These are phyloP conservation scores for Zoysia japonica DNA, from an alignment of 176 grass and related monocot species.

Conservation along the genomic window DNA sequence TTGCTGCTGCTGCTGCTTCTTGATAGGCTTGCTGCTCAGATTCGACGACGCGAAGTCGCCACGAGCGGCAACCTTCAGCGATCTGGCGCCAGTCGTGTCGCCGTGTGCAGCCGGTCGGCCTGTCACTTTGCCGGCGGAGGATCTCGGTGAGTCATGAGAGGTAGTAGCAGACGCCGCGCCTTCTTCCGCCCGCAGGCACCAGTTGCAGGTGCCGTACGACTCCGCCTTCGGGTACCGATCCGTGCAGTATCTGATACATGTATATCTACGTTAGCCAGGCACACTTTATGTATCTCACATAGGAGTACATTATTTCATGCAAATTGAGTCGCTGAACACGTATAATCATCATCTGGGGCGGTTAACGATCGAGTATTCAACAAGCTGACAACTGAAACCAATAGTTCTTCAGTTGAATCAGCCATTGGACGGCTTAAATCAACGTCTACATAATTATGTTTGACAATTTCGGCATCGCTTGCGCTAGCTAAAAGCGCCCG, in stretches of 20 bases:
- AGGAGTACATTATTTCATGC: slow-evolving; percentile 47
- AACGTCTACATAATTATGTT: slow-evolving; percentile 26
- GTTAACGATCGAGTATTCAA: background rate
- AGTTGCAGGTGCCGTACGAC: slow-evolving; percentile 80
- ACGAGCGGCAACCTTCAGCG: too few relatives aligned
- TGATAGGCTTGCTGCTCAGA: slow-evolving; percentile 74
- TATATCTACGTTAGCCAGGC: background rate
- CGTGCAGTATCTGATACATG: slow-evolving; percentile 71
- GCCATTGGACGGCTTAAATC: slow-evolving; percentile 7
- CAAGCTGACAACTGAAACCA: background rate
- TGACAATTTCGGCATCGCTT: slow-evolving; percentile 31
- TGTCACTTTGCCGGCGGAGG: slow-evolving; percentile 26
- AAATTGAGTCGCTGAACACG: slow-evolving; percentile 1
- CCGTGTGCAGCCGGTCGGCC: slow-evolving; percentile 22
- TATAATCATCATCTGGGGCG: background rate
- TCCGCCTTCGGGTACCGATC: slow-evolving; percentile 83
- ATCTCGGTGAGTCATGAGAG: slow-evolving; percentile 36
- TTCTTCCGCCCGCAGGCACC: slow-evolving; percentile 64
- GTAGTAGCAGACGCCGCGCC: background rate
- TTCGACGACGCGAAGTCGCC: too few relatives aligned
- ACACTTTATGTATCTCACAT: background rate
- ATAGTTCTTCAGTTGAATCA: slow-evolving; percentile 2
- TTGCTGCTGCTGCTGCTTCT: slow-evolving; percentile 61
- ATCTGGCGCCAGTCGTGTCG: background rate
- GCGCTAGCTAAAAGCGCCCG: slow-evolving; percentile 13